Evolutionary conservation across 1,284 basidiomycete species (phyloP).

Genomic region (Puccinia triticina): DNA sequence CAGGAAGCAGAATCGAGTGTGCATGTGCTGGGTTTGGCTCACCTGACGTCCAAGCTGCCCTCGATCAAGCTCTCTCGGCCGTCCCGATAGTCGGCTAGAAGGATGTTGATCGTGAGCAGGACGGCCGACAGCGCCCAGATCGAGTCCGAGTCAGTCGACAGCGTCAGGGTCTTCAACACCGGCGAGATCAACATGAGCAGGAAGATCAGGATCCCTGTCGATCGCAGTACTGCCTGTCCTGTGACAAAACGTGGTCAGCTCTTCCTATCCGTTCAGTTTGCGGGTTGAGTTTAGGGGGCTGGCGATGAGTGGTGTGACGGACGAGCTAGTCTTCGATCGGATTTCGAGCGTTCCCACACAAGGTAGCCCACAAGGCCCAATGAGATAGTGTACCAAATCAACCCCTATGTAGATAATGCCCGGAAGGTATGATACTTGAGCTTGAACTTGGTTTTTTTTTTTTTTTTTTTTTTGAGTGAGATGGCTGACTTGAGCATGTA

Average conservation of each 20-base stretch:
- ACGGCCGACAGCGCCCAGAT: constrained; percentile 86
- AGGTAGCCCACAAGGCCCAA: constrained; percentile 6
- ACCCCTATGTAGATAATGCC: not conserved
- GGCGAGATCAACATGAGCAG: constrained; percentile 86
- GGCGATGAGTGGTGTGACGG: too few species aligned
- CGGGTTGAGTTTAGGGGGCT: constrained; percentile 53
- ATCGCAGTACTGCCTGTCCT: constrained; percentile 57
- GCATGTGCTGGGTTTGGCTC: constrained; percentile 42
- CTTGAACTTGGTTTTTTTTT: not conserved
- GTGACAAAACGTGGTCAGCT: not conserved
- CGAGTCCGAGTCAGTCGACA: constrained; percentile 91
- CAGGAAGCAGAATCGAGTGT: constrained; percentile 45
- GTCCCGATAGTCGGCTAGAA: constrained; percentile 71
- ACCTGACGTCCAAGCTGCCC: constrained; percentile 53
- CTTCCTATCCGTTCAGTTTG: constrained; percentile 49
- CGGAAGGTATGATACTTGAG: not conserved
- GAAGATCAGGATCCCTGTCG: constrained; percentile 77
- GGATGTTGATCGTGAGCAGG: constrained; percentile 69
- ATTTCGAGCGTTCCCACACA: constrained; percentile 65
- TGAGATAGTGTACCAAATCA: constrained; percentile 57
- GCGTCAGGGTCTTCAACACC: constrained; percentile 85
- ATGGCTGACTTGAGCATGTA: constrained; percentile 58
- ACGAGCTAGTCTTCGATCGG: constrained; percentile 66
- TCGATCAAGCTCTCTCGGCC: constrained; percentile 57
- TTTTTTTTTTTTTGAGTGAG: constrained; percentile 36